Base-by-base conservation (phyloP, 1,284 basidiomycete genomes). In the Erythrobasidium hasegawianum region DNA sequence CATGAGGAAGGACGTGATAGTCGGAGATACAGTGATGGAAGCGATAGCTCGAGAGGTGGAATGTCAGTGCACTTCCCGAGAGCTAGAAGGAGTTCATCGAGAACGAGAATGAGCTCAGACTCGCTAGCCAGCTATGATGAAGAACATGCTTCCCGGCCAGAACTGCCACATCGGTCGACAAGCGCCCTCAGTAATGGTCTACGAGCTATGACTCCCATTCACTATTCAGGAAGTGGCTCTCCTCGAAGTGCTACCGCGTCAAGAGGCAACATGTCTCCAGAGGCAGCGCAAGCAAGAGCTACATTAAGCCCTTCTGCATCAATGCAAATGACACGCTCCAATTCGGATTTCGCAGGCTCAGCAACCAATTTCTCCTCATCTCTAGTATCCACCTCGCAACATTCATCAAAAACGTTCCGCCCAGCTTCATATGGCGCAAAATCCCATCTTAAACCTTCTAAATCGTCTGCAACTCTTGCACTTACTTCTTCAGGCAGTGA, bases 121-220 rank as follows among this genome's bases (percentile, higher is more conserved):
- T 65, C 62, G 11, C 55, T 65, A n/a, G 62, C 33, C 5, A 47
- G 43, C 14, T 47, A 24, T 24, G 43, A 47, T 8, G 43, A 47
- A 47, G 43, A 47, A 45, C 26, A 38, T 11, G 14, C 14, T 16
- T 27, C 57, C 8, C 38, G 62, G 16, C 62, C 62, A 11, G 62
- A 65, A 8, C n/a, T 58, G 4, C 14, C 38, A 11, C 62, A 65
- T 33, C 62, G 62, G 45, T 65, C 62, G 4, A 65, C 55, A 8
- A 65, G 62, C 39, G 62, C 62, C 13, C 56, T 65, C 13, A 33
- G 24, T 1, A 56, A 49, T 33, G 62, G 62, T 20, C 56, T 65
- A 9, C 56, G 62, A n/a, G 62, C 62, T 38, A 65, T 65, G 62
- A 65, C 62, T 16, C 62, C 62, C 1, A 65, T 65, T 39, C 61